Percentiles rank a stretch among this genome's conserved stretches.
Conservation (phyloP, 371 early-diverging fungal genomes). For the Haplosporangium sp. region DNA sequence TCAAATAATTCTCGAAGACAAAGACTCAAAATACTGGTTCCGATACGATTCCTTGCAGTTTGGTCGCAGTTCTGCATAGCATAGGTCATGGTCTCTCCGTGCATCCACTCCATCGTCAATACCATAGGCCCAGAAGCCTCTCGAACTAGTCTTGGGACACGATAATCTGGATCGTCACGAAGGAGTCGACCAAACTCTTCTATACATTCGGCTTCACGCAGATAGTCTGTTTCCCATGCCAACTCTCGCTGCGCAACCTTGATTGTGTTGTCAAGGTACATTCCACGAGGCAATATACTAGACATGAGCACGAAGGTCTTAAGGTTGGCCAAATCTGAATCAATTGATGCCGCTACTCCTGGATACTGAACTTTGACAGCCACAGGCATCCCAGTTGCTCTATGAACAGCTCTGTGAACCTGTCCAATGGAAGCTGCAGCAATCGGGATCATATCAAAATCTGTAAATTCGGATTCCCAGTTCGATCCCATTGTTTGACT, state of each 20-base stretch:
- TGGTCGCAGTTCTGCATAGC: constrained; percentile 73
- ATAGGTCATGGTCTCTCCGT: constrained; percentile 80
- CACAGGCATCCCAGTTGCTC: constrained; percentile 65
- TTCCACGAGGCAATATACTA: constrained; percentile 89
- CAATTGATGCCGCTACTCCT: constrained; percentile 90
- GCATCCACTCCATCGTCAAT: constrained; percentile 84
- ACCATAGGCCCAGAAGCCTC: constrained; percentile 82
- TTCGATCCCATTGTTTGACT: constrained; percentile 76
- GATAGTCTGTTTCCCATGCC: constrained; percentile 95
- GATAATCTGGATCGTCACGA: constrained; percentile 70
- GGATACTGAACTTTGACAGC: constrained; percentile 98
- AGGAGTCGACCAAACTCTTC: constrained; percentile 74
- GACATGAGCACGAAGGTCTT: constrained; percentile 83
- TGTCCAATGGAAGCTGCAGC: constrained; percentile 98
- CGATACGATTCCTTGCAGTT: constrained; percentile 74
- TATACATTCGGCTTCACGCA: constrained; percentile 87
- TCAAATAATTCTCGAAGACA: constrained; percentile 92
- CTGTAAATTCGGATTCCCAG: constrained; percentile 79
- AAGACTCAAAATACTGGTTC: constrained; percentile 75
- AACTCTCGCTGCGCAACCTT: constrained; percentile 91
- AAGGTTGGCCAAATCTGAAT: constrained; percentile 89
- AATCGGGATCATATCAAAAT: constrained; percentile 83
- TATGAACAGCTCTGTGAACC: constrained; percentile 82
- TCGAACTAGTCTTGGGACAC: constrained; percentile 79
- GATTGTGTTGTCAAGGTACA: constrained; percentile 97